A percentile compares a stretch with the other conserved stretches of the same genome.
These are phyloP conservation scores for Aspergillus spinulosporus DNA, from an alignment of 2,329 filamentous ascomycete genomes.

Conservation along the genomic window DNA sequence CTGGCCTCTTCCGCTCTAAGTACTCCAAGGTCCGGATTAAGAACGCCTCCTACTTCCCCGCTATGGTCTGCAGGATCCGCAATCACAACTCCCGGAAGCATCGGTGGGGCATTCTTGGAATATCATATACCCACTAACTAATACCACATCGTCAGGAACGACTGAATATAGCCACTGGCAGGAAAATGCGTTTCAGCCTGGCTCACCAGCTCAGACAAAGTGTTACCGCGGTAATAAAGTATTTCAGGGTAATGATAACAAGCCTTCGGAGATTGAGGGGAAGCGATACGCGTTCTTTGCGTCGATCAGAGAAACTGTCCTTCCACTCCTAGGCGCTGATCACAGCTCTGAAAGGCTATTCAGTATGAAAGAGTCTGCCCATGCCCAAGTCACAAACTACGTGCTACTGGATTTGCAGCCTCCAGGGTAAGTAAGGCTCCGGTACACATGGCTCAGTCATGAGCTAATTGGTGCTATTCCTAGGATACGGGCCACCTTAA, in stretches of 20 bases:
- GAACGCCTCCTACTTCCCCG: not conserved
- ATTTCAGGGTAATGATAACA: not conserved
- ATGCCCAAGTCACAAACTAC: not conserved
- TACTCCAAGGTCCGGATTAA: not conserved
- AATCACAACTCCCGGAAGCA: not conserved
- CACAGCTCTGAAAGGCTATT: not conserved
- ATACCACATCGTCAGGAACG: not conserved
- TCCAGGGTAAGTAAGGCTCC: not conserved
- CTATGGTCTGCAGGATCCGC: not conserved
- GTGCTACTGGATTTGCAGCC: not conserved
- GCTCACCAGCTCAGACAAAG: not conserved
- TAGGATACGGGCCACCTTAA: conserved; percentile 51
- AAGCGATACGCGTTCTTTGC: not conserved
- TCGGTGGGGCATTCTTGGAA: not conserved
- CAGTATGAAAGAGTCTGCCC: not conserved
- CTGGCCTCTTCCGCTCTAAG: not conserved
- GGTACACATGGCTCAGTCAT: not conserved
- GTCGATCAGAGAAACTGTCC: not conserved
- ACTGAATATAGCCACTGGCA: not conserved
- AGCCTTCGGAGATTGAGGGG: not conserved
- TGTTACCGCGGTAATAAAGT: not conserved
- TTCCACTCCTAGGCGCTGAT: not conserved
- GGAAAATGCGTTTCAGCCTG: not conserved
- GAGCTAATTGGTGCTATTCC: not conserved
- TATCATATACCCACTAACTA: not conserved